A percentile compares a stretch with the other conserved stretches of the same genome.
Evolutionary conservation across 176 grass and related monocot genomes (phyloP).

Genomic region (Echinochloa phyllopogon): DNA sequence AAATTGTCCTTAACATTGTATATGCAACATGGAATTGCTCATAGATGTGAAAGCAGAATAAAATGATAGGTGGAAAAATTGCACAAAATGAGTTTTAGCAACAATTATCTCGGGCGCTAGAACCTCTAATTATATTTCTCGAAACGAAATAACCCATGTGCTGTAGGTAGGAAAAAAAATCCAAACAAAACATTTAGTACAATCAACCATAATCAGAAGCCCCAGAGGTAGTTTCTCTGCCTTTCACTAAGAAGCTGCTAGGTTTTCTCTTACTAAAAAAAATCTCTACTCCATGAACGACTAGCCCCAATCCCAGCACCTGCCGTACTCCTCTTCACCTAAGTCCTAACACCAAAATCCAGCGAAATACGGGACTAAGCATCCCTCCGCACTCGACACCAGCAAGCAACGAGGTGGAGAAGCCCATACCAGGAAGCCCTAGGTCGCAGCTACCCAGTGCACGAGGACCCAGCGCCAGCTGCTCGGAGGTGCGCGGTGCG

Average conservation of each 20-base stretch:
- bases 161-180: neutral
- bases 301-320: neutral
- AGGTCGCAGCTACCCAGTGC: neutral
- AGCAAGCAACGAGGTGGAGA: neutral
- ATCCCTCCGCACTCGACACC: neutral
- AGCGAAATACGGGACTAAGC: neutral
- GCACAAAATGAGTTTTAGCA: neutral
- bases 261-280: neutral
- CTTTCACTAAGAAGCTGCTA: neutral
- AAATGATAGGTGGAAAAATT: neutral
- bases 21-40: neutral
- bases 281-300: neutral
- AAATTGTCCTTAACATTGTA: neutral
- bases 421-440: conserved; percentile 34
- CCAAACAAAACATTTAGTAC: neutral
- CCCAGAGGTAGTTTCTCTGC: too few species aligned
- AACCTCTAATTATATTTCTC: neutral
- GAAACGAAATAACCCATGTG: neutral
- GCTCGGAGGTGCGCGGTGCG: neutral
- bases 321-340: neutral
- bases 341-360: neutral
- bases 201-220: neutral
- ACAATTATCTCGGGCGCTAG: neutral
- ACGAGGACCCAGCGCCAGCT: neutral
- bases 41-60: neutral